Conservation (phyloP, 2,329 filamentous ascomycete species). For the Clonostachys byssicola region DNA sequence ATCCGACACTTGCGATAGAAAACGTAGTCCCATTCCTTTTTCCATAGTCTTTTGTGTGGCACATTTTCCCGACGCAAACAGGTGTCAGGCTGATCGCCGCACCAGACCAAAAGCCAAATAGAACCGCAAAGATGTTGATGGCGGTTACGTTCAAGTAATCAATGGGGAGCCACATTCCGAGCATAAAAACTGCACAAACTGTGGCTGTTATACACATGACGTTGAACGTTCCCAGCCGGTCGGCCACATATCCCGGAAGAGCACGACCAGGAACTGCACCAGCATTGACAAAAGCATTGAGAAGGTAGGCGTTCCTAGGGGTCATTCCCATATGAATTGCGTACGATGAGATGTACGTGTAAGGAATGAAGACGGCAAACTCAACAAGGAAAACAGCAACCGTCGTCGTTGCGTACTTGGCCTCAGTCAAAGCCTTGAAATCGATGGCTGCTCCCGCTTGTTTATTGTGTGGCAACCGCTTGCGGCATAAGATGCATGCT, state of each 20-base stretch:
- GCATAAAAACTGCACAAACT: conserved; percentile 47
- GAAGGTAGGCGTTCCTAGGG: too few relatives aligned
- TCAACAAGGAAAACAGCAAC: too few relatives aligned
- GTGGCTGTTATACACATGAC: conserved; percentile 17
- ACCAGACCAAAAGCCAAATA: conserved; percentile 71
- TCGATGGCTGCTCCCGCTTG: too few relatives aligned
- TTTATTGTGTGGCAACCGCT: too few relatives aligned
- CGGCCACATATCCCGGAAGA: conserved; percentile 57
- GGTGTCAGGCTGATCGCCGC: conserved; percentile 67
- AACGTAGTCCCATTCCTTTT: conserved; percentile 68
- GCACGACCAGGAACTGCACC: conserved; percentile 66
- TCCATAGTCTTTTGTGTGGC: conserved; percentile 64
- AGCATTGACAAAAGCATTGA: conserved; percentile 37
- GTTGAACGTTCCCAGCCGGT: conserved; percentile 67
- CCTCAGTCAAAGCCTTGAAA: too few relatives aligned
- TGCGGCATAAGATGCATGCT: too few relatives aligned
- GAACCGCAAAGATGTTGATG: conserved; percentile 54
- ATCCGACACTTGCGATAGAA: conserved; percentile 59
- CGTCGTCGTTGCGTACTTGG: too few relatives aligned
- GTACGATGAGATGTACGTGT: too few relatives aligned
- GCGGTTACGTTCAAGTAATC: conserved; percentile 36
- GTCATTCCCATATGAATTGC: too few relatives aligned
- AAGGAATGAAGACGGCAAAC: too few relatives aligned
- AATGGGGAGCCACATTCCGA: conserved; percentile 25
- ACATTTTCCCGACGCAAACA: conserved; percentile 68